These are phyloP conservation scores for Ceratobasidium papillatum DNA, from an alignment of 1,284 basidiomycete genomes.

Conservation along the genomic window DNA sequence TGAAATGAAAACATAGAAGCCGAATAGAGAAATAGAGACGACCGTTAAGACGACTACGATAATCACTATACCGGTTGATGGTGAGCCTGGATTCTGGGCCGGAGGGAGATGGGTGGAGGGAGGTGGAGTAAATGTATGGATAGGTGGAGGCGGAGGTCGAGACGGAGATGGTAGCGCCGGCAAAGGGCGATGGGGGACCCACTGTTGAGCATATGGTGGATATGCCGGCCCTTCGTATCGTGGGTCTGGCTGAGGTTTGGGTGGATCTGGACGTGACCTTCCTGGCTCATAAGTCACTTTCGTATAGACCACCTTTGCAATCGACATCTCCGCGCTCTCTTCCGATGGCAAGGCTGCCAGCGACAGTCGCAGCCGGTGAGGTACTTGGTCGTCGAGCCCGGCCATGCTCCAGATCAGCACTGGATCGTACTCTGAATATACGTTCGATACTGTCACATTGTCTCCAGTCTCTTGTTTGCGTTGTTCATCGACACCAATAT, in stretches of 20 bases:
- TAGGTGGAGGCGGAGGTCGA: neutral
- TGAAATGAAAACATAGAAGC: neutral
- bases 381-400: conserved; percentile 7
- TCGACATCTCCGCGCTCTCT: conserved; percentile 1
- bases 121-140: no score
- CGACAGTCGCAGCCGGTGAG: neutral
- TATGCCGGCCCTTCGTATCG: neutral
- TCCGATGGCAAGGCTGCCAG: neutral
- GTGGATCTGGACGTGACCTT: neutral
- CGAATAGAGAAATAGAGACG: neutral
- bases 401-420: conserved; percentile 26
- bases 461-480: neutral
- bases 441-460: neutral
- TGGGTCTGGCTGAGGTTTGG: neutral
- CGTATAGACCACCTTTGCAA: conserved; percentile 18
- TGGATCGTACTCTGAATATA: neutral
- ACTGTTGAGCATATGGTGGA: conserved; percentile 4
- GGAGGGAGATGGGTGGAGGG: neutral
- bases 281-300: neutral
- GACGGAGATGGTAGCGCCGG: neutral
- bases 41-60: neutral
- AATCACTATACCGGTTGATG: neutral
- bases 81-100: neutral
- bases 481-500: neutral
- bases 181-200: neutral